Base-by-base conservation (phyloP, 2,329 filamentous ascomycete genomes). In the Claviceps maximensis region DNA sequence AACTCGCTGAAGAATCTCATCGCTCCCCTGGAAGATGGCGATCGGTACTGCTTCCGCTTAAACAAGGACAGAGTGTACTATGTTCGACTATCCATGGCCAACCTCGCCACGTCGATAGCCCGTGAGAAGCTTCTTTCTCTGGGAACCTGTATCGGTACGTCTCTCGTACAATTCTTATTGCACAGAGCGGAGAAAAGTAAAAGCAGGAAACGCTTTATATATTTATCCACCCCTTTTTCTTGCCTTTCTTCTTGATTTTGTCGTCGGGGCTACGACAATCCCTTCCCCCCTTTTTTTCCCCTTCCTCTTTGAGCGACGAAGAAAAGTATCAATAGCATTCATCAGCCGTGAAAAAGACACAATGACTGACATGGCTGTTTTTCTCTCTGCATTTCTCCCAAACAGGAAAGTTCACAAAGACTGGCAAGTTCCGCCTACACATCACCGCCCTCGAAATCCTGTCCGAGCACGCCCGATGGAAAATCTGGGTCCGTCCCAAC, bases 401-500 rank as follows among this genome's bases (percentile, higher is more conserved):
- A 51, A 44, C 40, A 80, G 89, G 89, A 63, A 95, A 96, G 68
- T 94, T 96, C 74, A 96, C 90, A 57, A 97, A 96, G 76, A 87
- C 89, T 4, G 89, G 89, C 58, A 96, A 97, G 70, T 97, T 98
- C 74, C 77, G 91, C 51, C 76, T 98, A 53, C 90, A 96, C 73
- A 87, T 97, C 65, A 97, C 91, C 1, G 87, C 78, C 19, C 76
- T 98, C 54, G 86, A 89, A 58, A 80, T 96, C 58, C 85, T 98
- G 59, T 87, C 90, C 54, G 85, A 88, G 59, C 89, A 96, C 68
- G 91, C 91, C 46, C 78, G 93, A 55, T 95, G 95, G 73, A 97
- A 97, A 80, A 83, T 97, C 61, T 97, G 90, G 89, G 84, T 98
- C 60, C 94, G 94, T 71, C 80, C 84, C 55, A 97, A 97, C 71